phyloP scores from a whole-genome alignment of 805 yeast genomes.

The Phaffomyces thermotolerans region DNA sequence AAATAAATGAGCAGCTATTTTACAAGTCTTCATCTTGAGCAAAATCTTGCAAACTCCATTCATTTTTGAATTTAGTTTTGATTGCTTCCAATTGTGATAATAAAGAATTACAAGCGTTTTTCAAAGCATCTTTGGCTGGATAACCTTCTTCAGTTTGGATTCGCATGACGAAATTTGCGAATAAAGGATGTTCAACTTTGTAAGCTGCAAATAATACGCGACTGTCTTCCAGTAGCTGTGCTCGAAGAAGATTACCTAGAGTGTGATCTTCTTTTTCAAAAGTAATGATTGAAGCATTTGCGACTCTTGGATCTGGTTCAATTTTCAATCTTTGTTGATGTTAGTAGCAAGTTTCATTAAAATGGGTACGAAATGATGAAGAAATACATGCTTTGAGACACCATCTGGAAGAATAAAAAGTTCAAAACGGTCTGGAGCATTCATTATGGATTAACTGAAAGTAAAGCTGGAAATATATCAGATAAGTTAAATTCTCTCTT shows the following conservation, averaged over 20 bases:
- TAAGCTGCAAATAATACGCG: slow-evolving; percentile 95
- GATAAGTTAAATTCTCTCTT: not conserved
- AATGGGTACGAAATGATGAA: not conserved
- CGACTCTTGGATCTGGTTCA: slow-evolving; percentile 90
- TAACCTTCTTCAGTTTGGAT: slow-evolving; percentile 95
- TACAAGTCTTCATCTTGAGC: slow-evolving; percentile 32
- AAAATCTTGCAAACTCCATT: slow-evolving; percentile 85
- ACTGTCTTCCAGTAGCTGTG: slow-evolving; percentile 78
- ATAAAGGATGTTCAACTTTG: slow-evolving; percentile 95
- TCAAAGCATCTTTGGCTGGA: slow-evolving; percentile 83
- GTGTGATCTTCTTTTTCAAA: slow-evolving; percentile 98
- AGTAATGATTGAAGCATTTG: slow-evolving; percentile 87
- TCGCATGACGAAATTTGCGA: slow-evolving; percentile 91
- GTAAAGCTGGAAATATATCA: not conserved
- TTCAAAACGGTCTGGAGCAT: slow-evolving; percentile 99
- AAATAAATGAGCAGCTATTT: not conserved
- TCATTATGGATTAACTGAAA: slow-evolving; percentile 37
- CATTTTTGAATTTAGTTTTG: slow-evolving; percentile 75
- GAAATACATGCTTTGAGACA: slow-evolving; percentile 65
- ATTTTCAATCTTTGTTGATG: slow-evolving; percentile 50
- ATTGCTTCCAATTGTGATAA: slow-evolving; percentile 72
- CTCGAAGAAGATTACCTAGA: slow-evolving; percentile 80
- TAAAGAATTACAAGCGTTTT: slow-evolving; percentile 79
- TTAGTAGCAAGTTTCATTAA: slow-evolving; percentile 5
- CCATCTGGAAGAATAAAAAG: slow-evolving; percentile 96